Evolutionary conservation across 257 asterid genomes (phyloP).

Genomic region (Jaltomata sinuosa): DNA sequence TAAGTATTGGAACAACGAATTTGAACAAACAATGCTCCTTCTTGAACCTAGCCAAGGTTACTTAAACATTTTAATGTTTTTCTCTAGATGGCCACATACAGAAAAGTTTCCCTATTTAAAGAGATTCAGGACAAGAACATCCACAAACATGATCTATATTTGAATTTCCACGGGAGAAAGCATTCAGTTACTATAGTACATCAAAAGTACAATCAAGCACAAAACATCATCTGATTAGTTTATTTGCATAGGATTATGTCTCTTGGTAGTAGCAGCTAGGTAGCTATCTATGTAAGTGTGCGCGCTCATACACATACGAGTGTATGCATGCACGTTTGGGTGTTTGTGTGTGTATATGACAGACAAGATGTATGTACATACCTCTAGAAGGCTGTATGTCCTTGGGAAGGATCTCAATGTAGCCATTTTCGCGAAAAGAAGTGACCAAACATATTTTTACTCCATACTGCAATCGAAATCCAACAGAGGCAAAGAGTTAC

Average conservation of each 20-base stretch:
- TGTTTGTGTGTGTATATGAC: background rate
- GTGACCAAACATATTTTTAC: slow-evolving; percentile 84
- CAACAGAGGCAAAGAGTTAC: background rate
- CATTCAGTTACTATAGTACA: background rate
- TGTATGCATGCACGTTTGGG: background rate
- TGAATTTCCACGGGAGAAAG: background rate
- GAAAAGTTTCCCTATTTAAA: background rate
- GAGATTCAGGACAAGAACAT: background rate
- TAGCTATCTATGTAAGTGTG: background rate
- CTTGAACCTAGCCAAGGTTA: background rate
- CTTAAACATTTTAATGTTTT: background rate
- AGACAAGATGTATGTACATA: slow-evolving; percentile 24
- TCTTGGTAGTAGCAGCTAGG: background rate
- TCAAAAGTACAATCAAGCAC: background rate
- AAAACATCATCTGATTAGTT: background rate
- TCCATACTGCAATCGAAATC: slow-evolving; percentile 40
- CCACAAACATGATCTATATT: background rate
- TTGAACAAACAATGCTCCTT: background rate
- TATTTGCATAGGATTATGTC: background rate
- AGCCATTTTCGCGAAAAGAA: slow-evolving; percentile 72
- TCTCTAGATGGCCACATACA: background rate
- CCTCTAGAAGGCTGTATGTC: slow-evolving; percentile 50
- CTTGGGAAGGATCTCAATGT: slow-evolving; percentile 84
- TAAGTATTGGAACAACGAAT: background rate
- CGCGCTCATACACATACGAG: background rate